Base-by-base conservation (phyloP, 345 rosid genomes). In the Gossypium turneri region DNA sequence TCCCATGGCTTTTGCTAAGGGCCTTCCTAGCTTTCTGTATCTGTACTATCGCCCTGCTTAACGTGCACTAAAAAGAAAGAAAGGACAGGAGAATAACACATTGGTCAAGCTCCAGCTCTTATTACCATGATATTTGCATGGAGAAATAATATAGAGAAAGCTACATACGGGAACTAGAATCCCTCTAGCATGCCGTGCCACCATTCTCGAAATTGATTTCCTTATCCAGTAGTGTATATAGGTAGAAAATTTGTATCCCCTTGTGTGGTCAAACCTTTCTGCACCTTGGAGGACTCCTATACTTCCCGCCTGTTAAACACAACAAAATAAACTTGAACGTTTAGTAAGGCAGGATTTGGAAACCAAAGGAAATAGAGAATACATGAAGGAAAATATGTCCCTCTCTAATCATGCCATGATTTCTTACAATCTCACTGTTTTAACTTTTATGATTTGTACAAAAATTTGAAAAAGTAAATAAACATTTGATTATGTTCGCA, bases 171-270 rank as follows among this genome's bases (percentile, higher is more conserved):
- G 97, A 83, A 90, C 81, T 72, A 81, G 84, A 67, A 90, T 83
- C 66, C 89, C 97, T 82, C 93, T 86, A 50, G 87, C 85, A 83
- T 85, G 83, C 57, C 57, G 87, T 45, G 87, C 67, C 52, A 90
- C 94, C 83, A 82, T 82, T 83, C 73, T 82, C 64, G 85, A 86
- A 86, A 91, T 85, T 4, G 92, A 87, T 75, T 90, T 91, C 72
- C 90, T 84, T 76, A 93, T 88, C 98, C 98, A 93, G 78, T 84
- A 90, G 66, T 88, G 97, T 45, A 90, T 92, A 84, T 93, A 93
- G 25, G 98, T 93, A 3, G 97, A 91, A 81, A 93, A 91, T 85
- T 77, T 90, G 84, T 81, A 87, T 75, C 98, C 98, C 80, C 90
- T 91, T 25, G 91, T 81, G 80, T 79, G 90, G 85, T 93, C 95